Base-by-base conservation (phyloP, 2,329 filamentous ascomycete genomes). In the Canariomyces notabilis region DNA sequence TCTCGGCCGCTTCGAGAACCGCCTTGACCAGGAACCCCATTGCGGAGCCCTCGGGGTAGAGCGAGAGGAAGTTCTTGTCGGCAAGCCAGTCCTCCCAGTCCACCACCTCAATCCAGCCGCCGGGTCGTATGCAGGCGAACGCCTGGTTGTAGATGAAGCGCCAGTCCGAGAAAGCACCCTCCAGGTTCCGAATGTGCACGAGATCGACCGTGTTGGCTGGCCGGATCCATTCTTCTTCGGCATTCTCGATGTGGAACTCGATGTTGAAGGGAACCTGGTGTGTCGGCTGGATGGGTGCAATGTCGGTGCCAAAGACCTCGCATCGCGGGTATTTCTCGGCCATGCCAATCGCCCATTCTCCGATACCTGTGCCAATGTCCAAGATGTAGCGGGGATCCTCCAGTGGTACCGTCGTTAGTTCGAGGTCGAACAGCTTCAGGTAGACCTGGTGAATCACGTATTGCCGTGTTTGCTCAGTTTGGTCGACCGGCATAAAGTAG, bases 401-500 rank as follows among this genome's bases (percentile, higher is more conserved):
- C 16, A 67, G 56, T 12, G 58, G 57, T 6, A 65, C 57, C 5
- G 62, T 61, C 11, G 64, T 66, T 14, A 66, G 54, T 46, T 64
- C 55, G 8, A 63, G 53, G 48, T 61, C 37, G 43, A 63, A 63
- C 18, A 61, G 42, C 44, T 63, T 58, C 22, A 64, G 57, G 36
- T 58, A 63, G 19, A 63, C 60, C 40, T 64, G 60, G 51, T 65
- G 61, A 31, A 61, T 45, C 38, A 64, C 57, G 22, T 62, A 63
- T 51, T 64, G 55, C 2, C 64, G 61, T 19, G 63, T 63, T 46
- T 65, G 63, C 59, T 82, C 79, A 5, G 69, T 63, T 42, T 79
- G 75, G 52, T 82, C 79, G 49, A 80, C 79, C 23, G 79, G 78
- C 42, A 80, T 76, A 42, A 72, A 73, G 57, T 82, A 82, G 16